Conservation (phyloP, 495 filamentous ascomycete genomes). For the Xylaria curta region DNA sequence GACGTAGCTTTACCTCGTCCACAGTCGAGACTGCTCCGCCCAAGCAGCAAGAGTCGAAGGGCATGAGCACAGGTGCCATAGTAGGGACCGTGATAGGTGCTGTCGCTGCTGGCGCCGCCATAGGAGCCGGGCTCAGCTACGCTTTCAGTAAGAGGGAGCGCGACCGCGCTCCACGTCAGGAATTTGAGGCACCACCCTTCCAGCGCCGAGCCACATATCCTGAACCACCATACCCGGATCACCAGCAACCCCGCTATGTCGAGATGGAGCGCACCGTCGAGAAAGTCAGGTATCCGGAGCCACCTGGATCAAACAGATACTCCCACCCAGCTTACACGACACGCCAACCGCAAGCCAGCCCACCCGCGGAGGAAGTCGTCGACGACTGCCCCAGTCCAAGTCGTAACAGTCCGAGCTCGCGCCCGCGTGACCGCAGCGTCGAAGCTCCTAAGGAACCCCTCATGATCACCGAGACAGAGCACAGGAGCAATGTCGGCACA, state of each 20-base stretch:
- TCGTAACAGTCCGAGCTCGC: constrained; percentile 35
- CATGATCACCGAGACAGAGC: constrained; percentile 37
- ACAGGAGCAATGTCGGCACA: constrained; percentile 32
- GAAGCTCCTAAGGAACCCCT: constrained; percentile 40
- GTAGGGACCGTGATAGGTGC: constrained; percentile 73
- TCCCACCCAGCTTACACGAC: constrained; percentile 45
- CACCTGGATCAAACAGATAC: constrained; percentile 34
- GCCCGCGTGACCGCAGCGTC: constrained; percentile 43
- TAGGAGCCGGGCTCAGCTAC: constrained; percentile 77
- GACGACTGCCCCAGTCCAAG: constrained; percentile 48
- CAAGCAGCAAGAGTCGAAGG: constrained; percentile 41
- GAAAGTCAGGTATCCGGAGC: constrained; percentile 39
- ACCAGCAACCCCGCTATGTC: constrained; percentile 41
- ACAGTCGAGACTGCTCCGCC: constrained; percentile 42
- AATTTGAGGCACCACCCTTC: constrained; percentile 45
- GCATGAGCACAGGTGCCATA: constrained; percentile 48
- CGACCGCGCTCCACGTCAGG: constrained; percentile 48
- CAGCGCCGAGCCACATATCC: constrained; percentile 47
- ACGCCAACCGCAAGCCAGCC: constrained; percentile 42
- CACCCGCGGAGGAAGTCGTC: constrained; percentile 49
- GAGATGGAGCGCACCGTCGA: constrained; percentile 43
- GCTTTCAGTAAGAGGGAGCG: constrained; percentile 67
- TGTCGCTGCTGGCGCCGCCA: constrained; percentile 72
- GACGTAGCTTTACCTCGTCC: constrained; percentile 46
- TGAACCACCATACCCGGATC: constrained; percentile 42